Conservation (phyloP, 495 filamentous ascomycete species). For the Bathelium albidoporum region DNA sequence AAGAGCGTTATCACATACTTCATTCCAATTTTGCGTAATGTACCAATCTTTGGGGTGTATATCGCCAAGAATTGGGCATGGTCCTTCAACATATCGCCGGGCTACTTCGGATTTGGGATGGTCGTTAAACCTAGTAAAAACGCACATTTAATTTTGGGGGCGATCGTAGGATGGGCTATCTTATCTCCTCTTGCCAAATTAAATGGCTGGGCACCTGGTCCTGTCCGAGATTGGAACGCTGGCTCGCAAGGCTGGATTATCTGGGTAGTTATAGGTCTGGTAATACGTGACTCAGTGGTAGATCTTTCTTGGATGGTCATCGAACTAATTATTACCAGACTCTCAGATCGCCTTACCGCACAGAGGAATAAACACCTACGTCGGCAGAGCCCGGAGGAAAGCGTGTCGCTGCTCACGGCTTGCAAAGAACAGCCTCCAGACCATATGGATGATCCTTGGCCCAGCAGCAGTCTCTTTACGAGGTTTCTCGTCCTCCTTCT, state of each 20-base stretch:
- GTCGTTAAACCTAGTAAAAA: background rate
- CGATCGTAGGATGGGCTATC: conserved; percentile 5
- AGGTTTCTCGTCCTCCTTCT: background rate
- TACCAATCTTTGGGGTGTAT: background rate
- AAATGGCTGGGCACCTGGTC: background rate
- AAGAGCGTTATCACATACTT: background rate
- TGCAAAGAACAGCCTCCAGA: background rate
- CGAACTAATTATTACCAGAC: background rate
- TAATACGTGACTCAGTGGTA: conserved; percentile 3
- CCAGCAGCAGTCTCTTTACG: background rate
- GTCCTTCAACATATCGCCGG: background rate
- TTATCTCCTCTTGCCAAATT: conserved; percentile 7
- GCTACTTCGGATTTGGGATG: background rate
- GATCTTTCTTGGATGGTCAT: background rate
- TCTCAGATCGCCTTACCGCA: background rate
- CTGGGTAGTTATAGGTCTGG: conserved; percentile 5
- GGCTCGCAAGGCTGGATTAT: conserved; percentile 8
- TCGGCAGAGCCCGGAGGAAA: background rate
- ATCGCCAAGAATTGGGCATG: background rate
- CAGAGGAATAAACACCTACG: background rate
- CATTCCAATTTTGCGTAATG: background rate
- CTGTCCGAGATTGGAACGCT: conserved; percentile 1
- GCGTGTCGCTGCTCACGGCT: background rate
- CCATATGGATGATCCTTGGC: background rate
- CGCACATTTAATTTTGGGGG: background rate